Evolutionary conservation across 768 basidiomycete genomes (phyloP).

Genomic region (Trametopsis cervina): DNA sequence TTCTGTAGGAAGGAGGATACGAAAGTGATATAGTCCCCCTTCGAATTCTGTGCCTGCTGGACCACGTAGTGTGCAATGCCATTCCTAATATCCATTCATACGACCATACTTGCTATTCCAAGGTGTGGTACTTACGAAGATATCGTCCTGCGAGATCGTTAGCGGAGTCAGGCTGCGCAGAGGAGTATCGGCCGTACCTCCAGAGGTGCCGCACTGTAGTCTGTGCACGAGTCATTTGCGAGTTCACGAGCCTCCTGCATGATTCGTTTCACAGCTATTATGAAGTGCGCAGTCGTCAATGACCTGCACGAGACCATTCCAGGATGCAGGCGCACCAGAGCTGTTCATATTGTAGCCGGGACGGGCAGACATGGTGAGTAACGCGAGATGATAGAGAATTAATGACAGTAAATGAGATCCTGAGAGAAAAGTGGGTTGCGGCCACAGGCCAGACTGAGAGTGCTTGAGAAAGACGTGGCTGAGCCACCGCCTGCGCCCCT

Average conservation of each 20-base stretch:
- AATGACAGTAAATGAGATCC: neutral
- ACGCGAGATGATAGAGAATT: conserved; percentile 1
- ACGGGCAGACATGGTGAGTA: conserved; percentile 18
- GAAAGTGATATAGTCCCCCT: conserved; percentile 94
- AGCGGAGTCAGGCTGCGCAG: conserved; percentile 4
- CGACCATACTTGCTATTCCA: too few relatives aligned
- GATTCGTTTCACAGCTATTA: conserved; percentile 85
- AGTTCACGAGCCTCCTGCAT: conserved; percentile 95
- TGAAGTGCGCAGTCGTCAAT: conserved; percentile 7
- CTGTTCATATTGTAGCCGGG: conserved; percentile 81
- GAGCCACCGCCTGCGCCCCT: too few relatives aligned
- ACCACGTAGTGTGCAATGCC: conserved; percentile 97
- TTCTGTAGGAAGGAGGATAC: conserved; percentile 83
- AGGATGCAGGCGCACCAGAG: conserved; percentile 46
- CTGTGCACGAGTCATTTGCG: conserved; percentile 74
- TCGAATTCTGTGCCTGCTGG: conserved; percentile 85
- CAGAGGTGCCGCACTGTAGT: conserved; percentile 75
- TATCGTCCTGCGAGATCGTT: conserved; percentile 56
- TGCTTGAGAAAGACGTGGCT: too few relatives aligned
- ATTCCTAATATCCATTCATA: conserved; percentile 71
- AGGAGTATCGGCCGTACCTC: conserved; percentile 44
- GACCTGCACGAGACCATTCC: neutral
- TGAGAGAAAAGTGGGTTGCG: neutral
- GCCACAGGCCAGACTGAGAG: conserved; percentile 3
- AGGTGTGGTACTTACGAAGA: conserved; percentile 69